Percentiles rank a stretch among this genome's conserved stretches.
These are phyloP conservation scores for Phoma sp. DNA, from an alignment of 2,329 filamentous ascomycete species.

Conservation along the genomic window DNA sequence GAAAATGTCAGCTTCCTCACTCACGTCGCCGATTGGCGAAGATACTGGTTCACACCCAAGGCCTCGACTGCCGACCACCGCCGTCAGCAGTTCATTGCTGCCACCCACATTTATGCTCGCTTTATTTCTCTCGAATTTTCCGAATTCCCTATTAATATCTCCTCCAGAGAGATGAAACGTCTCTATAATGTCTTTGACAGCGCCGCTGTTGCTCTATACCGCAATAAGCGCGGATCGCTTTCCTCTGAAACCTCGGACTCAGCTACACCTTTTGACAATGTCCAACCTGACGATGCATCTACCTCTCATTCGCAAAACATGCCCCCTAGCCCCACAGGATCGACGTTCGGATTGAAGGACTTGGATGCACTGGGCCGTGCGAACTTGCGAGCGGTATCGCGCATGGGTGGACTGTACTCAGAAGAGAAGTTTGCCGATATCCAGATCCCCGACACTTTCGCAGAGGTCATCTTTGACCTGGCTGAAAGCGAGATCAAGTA, in stretches of 20 bases:
- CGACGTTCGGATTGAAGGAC: slow-evolving; percentile 26
- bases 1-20: slow-evolving; percentile 48
- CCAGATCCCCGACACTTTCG: slow-evolving; percentile 35
- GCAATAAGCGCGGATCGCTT: slow-evolving; percentile 26
- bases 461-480: slow-evolving; percentile 37
- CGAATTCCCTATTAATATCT: slow-evolving; percentile 48
- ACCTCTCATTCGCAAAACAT: slow-evolving; percentile 4
- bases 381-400: slow-evolving; percentile 37
- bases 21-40: slow-evolving; percentile 43
- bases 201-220: slow-evolving; percentile 30
- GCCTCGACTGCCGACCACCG: slow-evolving; percentile 30
- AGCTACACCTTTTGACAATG: slow-evolving; percentile 40
- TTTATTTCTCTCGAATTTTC: slow-evolving; percentile 45
- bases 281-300: slow-evolving; percentile 13
- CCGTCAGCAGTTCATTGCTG: slow-evolving; percentile 38
- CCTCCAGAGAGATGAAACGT: slow-evolving; percentile 36
- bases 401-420: slow-evolving; percentile 25
- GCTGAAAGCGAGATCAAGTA: slow-evolving; percentile 48
- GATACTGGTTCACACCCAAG: slow-evolving; percentile 37
- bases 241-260: slow-evolving; percentile 26
- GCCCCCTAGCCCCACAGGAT: slow-evolving; percentile 24
- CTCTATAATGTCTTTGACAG: slow-evolving; percentile 37
- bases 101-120: slow-evolving; percentile 42
- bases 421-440: slow-evolving; percentile 28
- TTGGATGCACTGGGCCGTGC: slow-evolving; percentile 39